Evolutionary conservation across 768 basidiomycete species (phyloP), one percentile per base, ranked within the genome.

Genomic region (Calocybe gangraenosa): DNA sequence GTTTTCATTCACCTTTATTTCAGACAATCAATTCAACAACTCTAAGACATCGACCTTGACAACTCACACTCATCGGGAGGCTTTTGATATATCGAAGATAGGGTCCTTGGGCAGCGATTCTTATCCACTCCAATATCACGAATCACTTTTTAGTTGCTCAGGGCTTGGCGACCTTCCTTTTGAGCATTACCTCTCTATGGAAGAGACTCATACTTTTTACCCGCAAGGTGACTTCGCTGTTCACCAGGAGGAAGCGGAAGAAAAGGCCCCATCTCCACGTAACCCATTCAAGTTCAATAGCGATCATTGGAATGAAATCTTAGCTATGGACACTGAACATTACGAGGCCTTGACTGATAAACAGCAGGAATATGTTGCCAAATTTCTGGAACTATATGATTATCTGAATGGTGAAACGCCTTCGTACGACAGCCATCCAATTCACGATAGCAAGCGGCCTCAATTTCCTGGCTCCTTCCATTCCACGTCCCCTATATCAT

Each of bases 11-110:
- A 42, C 13, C n/a, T 1, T 17, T 25, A 13, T 40, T 11, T 1
- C 41, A 66, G 61, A 65, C 40, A 63, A 62, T 48, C 18, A 60
- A 1, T 62, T 62, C 51, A 69, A 69, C 42, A 59, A 58, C 20
- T 58, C 63, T 2, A 44, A 31, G 14, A 41, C 23, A 10, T 28
- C 19, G 23, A 30, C 37, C 38, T 22, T 32, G 13, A 43, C 39
- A 7, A 5, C 20, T 15, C 11, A 19, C 36, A 36, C 14, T 20
- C 8, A 30, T 32, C 18, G 25, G 33, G 11, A 40, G 36, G 19
- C 31, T 33, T 32, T 49, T 15, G 44, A 46, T 31, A 19, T 47
- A 18, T 55, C 40, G 2, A 22, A 47, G 22, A 17, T 48, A 9
- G 43, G 43, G 25, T 11, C 34, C 28, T 17, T 42, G 18, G 41